Evolutionary conservation across 2,329 filamentous ascomycete species (phyloP).

Genomic region (Aspergillus sp.): DNA sequence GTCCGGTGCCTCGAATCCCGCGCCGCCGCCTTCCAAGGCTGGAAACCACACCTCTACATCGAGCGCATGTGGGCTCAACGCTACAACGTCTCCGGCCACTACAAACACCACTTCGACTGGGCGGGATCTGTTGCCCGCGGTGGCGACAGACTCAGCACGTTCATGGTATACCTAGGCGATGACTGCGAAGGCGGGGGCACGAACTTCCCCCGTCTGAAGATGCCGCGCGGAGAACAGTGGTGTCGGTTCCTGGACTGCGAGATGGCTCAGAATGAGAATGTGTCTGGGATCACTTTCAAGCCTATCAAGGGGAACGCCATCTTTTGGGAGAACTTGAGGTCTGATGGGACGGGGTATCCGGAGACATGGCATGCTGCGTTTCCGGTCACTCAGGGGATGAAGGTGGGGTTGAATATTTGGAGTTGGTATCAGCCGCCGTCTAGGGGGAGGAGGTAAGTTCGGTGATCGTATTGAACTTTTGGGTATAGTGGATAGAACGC

Average conservation of each 20-base stretch:
- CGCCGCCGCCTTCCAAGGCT: conserved; percentile 62
- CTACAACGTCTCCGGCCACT: conserved; percentile 61
- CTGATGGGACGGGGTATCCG: conserved; percentile 57
- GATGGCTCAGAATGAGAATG: neutral
- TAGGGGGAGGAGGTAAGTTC: conserved; percentile 14
- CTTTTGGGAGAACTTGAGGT: conserved; percentile 63
- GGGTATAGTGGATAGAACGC: no score
- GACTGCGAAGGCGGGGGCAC: conserved; percentile 62
- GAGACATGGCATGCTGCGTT: conserved; percentile 65
- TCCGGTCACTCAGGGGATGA: conserved; percentile 57
- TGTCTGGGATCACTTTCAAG: conserved; percentile 61
- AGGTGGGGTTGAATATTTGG: conserved; percentile 67
- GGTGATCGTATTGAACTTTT: neutral
- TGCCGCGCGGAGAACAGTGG: conserved; percentile 52
- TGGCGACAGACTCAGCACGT: conserved; percentile 55
- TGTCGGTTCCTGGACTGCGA: conserved; percentile 57
- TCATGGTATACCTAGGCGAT: conserved; percentile 62
- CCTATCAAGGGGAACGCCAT: conserved; percentile 61
- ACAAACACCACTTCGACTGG: conserved; percentile 64
- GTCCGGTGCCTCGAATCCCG: conserved; percentile 63
- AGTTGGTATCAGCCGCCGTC: conserved; percentile 57
- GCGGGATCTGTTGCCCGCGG: conserved; percentile 41
- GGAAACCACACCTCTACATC: conserved; percentile 59
- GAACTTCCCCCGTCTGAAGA: conserved; percentile 57
- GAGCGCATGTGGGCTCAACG: conserved; percentile 63